Evolutionary conservation across 139 green algal genomes (phyloP).

Genomic region (Chlorella sp.): DNA sequence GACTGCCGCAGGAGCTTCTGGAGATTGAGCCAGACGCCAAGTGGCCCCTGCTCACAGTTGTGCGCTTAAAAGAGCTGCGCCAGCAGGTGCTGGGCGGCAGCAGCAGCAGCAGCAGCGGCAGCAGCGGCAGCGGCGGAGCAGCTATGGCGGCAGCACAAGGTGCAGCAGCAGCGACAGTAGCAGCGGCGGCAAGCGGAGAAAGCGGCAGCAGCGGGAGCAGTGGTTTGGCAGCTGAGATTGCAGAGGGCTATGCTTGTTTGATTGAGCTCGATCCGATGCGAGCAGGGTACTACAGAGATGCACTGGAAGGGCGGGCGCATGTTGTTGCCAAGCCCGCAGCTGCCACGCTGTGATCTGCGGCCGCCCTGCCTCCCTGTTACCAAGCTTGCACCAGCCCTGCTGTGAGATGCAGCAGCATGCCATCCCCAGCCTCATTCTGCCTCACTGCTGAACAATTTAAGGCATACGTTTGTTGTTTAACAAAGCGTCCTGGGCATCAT

Average conservation of each 20-base stretch:
- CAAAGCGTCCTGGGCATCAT: no score
- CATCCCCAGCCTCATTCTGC: no score
- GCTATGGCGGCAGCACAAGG: neutral
- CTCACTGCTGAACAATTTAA: no score
- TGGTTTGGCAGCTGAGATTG: neutral
- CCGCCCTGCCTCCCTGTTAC: no score
- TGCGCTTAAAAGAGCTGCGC: conserved; percentile 71
- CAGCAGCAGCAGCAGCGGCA: neutral
- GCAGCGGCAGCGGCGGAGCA: no score
- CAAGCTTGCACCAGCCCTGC: no score
- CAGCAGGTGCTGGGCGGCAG: neutral
- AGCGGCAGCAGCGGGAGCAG: neutral
- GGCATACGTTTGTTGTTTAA: no score
- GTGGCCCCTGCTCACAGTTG: conserved; percentile 86
- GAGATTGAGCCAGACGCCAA: conserved; percentile 62
- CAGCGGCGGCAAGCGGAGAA: neutral
- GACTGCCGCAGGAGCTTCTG: conserved; percentile 52
- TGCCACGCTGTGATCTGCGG: neutral
- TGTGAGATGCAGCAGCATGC: no score
- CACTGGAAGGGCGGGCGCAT: conserved; percentile 28
- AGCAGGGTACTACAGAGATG: conserved; percentile 57
- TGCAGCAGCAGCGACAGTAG: neutral
- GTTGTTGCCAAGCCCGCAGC: conserved; percentile 25
- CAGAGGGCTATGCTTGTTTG: conserved; percentile 41
- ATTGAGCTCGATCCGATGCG: conserved; percentile 50